Evolutionary conservation across 2,329 filamentous ascomycete species (phyloP).

Genomic region (Volutella citrinella): DNA sequence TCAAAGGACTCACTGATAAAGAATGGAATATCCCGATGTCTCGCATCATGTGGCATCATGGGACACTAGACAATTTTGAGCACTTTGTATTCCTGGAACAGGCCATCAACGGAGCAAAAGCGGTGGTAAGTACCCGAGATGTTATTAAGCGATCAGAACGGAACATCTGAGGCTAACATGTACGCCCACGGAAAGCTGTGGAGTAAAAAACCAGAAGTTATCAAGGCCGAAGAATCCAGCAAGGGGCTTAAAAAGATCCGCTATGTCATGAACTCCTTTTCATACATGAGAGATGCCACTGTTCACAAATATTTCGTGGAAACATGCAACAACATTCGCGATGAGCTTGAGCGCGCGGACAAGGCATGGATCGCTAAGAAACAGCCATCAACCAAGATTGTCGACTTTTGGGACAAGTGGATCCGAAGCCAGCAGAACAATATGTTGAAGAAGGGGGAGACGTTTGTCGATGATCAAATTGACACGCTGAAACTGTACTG

Average conservation of each 20-base stretch:
- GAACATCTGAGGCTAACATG: not conserved
- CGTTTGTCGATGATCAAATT: constrained; percentile 2
- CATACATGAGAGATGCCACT: constrained; percentile 3
- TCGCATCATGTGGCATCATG: constrained; percentile 7
- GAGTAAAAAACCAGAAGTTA: not conserved
- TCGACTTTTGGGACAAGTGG: constrained; percentile 3
- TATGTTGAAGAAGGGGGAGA: constrained; percentile 2
- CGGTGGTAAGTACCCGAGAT: constrained; percentile 2
- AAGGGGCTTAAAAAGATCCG: constrained; percentile 5
- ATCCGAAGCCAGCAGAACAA: constrained; percentile 4
- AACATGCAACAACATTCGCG: constrained; percentile 6
- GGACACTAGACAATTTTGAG: constrained; percentile 1
- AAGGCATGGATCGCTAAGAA: constrained; percentile 5
- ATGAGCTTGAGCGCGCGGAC: constrained; percentile 5
- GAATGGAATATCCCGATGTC: not conserved
- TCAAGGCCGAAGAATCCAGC: not conserved
- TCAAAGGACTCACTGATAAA: constrained; percentile 1
- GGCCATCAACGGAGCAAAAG: constrained; percentile 4
- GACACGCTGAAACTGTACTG: constrained; percentile 5
- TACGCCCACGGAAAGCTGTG: not conserved
- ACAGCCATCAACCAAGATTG: constrained; percentile 1
- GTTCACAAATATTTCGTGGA: constrained; percentile 1
- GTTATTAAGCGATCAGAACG: not conserved
- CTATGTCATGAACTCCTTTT: constrained; percentile 5
- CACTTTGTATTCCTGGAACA: constrained; percentile 5